Evolutionary conservation across 2,329 filamentous ascomycete genomes (phyloP).

Genomic region (Nemania sp.): DNA sequence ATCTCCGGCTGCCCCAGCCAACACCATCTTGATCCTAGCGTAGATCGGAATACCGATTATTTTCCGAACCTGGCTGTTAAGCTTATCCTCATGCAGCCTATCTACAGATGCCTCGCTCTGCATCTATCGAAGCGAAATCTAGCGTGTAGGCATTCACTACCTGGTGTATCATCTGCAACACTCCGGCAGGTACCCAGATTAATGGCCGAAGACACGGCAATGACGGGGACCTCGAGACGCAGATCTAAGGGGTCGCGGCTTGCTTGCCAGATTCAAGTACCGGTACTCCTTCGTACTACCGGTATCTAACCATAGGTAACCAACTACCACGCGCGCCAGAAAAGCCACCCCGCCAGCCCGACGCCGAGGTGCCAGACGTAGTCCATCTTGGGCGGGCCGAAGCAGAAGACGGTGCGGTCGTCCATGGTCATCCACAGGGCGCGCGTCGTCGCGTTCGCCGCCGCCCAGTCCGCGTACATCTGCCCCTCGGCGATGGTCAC

Average conservation of each 20-base stretch:
- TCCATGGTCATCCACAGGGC: constrained; percentile 19
- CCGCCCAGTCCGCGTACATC: constrained; percentile 21
- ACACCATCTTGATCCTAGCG: background rate
- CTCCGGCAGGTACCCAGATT: too few species aligned
- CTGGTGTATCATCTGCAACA: too few species aligned
- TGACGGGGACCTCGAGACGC: too few species aligned
- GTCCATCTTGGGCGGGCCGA: constrained; percentile 21
- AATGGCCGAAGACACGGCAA: too few species aligned
- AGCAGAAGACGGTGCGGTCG: constrained; percentile 10
- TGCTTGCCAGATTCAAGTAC: too few species aligned
- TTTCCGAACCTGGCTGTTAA: background rate
- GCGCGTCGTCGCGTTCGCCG: constrained; percentile 26
- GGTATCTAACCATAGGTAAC: background rate
- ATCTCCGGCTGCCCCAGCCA: background rate
- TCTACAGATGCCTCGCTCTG: background rate
- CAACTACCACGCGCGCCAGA: background rate
- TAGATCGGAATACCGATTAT: background rate
- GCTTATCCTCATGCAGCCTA: background rate
- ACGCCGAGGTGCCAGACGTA: constrained; percentile 29
- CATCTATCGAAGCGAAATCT: background rate
- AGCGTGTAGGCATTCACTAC: too few species aligned
- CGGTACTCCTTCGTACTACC: background rate
- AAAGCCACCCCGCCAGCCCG: background rate
- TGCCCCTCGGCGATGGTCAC: constrained; percentile 24
- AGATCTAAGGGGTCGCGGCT: too few species aligned